phyloP scores from a whole-genome alignment of 106 monocot genomes.

The Dioscorea zingiberensis region DNA sequence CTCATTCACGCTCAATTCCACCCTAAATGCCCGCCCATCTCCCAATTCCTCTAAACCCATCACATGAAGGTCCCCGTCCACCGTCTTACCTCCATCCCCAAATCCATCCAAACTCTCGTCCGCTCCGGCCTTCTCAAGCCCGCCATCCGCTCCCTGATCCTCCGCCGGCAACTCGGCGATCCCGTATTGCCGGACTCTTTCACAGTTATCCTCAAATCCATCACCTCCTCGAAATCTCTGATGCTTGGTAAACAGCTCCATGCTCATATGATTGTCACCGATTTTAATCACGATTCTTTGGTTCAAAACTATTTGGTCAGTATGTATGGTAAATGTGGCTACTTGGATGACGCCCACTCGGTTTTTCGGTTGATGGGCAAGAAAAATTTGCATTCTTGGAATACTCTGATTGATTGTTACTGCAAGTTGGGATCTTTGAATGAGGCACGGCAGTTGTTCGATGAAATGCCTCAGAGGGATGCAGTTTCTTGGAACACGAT shows the following conservation, averaged over 20 bases:
- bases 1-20: no score
- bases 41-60: no score
- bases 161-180: slow-evolving; percentile 2
- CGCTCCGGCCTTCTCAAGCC: slow-evolving; percentile 2
- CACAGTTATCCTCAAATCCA: slow-evolving; percentile 13
- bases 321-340: slow-evolving; percentile 31
- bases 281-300: slow-evolving; percentile 14
- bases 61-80: no score
- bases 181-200: slow-evolving; percentile 3
- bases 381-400: slow-evolving; percentile 43
- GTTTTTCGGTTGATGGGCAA: slow-evolving; percentile 19
- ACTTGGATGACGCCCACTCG: slow-evolving; percentile 22
- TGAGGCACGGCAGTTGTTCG: slow-evolving; percentile 22
- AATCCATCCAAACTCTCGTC: background rate
- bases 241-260: slow-evolving; percentile 19
- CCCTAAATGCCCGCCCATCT: no score
- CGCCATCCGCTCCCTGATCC: slow-evolving; percentile 14
- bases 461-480: slow-evolving; percentile 36
- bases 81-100: no score
- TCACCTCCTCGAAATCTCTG: background rate
- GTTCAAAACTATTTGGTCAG: slow-evolving; percentile 38
- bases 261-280: slow-evolving; percentile 22
- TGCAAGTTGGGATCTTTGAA: slow-evolving; percentile 15
- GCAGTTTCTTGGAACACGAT: slow-evolving; percentile 39
- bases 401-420: slow-evolving; percentile 23